Percentiles rank a stretch among this genome's conserved stretches.
These are phyloP conservation scores for Firmiana major DNA, from an alignment of 345 rosid genomes.

Conservation along the genomic window DNA sequence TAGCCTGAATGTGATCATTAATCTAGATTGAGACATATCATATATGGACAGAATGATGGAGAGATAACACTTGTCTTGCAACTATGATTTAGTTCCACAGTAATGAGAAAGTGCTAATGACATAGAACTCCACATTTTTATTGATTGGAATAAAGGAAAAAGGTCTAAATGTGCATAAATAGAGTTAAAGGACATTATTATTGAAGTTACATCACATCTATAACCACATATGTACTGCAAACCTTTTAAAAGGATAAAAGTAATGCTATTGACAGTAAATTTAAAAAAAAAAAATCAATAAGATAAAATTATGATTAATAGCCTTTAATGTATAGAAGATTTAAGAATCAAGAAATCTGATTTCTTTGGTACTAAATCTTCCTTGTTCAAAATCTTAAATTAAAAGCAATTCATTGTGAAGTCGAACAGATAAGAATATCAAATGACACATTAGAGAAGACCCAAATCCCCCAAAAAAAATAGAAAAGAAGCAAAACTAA, in stretches of 20 bases:
- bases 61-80: not conserved
- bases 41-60: too few relatives aligned
- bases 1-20: not conserved
- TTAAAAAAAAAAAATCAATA: too few relatives aligned
- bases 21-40: not conserved
- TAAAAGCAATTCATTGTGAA: too few relatives aligned
- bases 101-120: not conserved
- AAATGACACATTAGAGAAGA: too few relatives aligned
- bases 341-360: too few relatives aligned
- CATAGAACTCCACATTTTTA: too few relatives aligned
- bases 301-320: too few relatives aligned
- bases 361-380: too few relatives aligned
- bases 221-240: not conserved
- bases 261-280: not conserved
- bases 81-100: not conserved
- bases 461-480: not conserved
- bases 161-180: not conserved
- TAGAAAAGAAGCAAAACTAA: not conserved
- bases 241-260: not conserved
- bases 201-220: not conserved
- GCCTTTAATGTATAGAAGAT: too few relatives aligned
- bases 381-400: too few relatives aligned
- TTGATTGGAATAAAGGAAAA: too few relatives aligned
- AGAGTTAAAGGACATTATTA: not conserved
- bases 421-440: too few relatives aligned